Evolutionary conservation across 805 yeast genomes (phyloP), one percentile per base, ranked within the genome.

Genomic region (Priceomyces castillae): DNA sequence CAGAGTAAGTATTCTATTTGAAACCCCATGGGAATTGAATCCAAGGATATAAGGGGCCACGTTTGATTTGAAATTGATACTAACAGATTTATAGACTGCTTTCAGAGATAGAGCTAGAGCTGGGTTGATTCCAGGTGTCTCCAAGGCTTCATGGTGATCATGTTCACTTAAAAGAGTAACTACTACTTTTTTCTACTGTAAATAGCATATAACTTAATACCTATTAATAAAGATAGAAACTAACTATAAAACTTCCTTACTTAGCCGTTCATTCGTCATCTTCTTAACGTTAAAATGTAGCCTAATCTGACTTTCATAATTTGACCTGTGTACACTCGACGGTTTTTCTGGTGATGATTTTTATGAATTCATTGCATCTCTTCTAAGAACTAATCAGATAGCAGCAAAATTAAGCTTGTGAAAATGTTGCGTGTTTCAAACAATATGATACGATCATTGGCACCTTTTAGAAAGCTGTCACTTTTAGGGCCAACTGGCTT

Each of bases 81-180:
- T 58, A 58, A 58, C 61, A 30, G 34, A 28, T 31, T 30, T 38
- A 15, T 46, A 54, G 58, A 70, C 75, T 44, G 74, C 70, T 15
- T 71, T 71, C 51, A 69, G 76, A 61, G 71, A 71, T 49, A 64
- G 73, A 49, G 76, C 76, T 30, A 61, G 73, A 43, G 73, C 73
- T 26, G 75, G 75, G n/a, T 61, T 61, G 34, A 65, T 71, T 41
- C 76, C 76, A 10, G 76, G 76, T 16, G 75, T 71, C 23, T 56
- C 62, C 41, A 67, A 65, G 50, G 76, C 76, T 26, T 71, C 75
- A 7, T 71, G 76, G 76, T 71, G 57, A 28, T 28, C 10, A 10
- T 23, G 6, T 23, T 23, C 26, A 23, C 26, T 12, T 28, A 9
- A 9, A 22, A 22, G 25, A 28, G 31, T 28, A n/a, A 11, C 31